A percentile compares a stretch with the other conserved stretches of the same genome.
phyloP scores from a whole-genome alignment of 2,329 filamentous ascomycete genomes.

The Geosmithia morbida region DNA sequence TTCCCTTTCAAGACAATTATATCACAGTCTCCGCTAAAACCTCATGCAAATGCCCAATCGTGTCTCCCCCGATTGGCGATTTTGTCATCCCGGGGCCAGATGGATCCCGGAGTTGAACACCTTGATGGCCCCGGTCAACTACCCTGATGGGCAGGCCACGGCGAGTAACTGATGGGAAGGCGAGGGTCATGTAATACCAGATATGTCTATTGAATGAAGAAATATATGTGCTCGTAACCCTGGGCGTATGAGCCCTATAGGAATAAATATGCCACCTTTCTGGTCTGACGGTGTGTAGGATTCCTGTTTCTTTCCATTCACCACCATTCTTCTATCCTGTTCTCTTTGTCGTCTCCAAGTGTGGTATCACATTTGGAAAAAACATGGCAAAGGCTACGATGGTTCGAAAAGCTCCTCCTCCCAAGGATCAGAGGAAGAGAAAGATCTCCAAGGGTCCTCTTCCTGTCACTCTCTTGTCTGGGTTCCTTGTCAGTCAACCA shows the following conservation, averaged over 20 bases:
- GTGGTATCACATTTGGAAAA: too few species aligned
- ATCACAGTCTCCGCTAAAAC: neutral
- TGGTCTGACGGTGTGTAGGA: too few species aligned
- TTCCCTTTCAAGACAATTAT: neutral
- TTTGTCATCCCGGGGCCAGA: neutral
- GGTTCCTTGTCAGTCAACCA: constrained; percentile 13
- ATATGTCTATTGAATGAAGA: too few species aligned
- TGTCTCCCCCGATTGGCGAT: neutral
- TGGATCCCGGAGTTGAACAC: neutral
- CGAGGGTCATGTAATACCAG: too few species aligned
- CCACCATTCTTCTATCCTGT: too few species aligned
- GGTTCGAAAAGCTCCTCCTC: neutral
- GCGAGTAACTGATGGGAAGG: neutral
- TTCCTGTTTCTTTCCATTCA: neutral
- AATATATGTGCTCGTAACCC: too few species aligned
- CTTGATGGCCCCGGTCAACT: neutral
- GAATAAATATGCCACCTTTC: too few species aligned
- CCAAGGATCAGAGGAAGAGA: neutral
- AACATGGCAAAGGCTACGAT: neutral
- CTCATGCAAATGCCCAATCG: neutral
- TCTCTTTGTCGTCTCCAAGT: too few species aligned
- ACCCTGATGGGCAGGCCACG: neutral
- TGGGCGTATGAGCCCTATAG: too few species aligned
- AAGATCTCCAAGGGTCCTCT: constrained; percentile 3
- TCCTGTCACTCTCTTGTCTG: constrained; percentile 19